phyloP scores from a whole-genome alignment of 2,329 filamentous ascomycete genomes.

The Epichloe baconii region DNA sequence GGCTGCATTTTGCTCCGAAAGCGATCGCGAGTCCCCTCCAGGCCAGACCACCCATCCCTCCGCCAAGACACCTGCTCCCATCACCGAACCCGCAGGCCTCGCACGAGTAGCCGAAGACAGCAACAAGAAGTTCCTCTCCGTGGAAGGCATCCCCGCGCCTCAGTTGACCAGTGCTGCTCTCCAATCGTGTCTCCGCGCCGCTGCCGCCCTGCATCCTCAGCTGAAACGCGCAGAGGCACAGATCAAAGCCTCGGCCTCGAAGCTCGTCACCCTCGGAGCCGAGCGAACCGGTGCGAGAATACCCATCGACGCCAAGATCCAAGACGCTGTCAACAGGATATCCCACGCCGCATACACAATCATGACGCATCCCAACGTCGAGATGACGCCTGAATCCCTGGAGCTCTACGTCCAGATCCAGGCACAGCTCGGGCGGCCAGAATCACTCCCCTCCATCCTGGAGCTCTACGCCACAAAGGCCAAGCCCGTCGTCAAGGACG shows the following conservation, averaged over 20 bases:
- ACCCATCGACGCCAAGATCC: constrained; percentile 22
- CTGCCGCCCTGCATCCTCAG: constrained; percentile 29
- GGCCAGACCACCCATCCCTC: not conserved
- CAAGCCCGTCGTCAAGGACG: constrained; percentile 46
- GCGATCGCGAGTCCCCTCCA: constrained; percentile 1
- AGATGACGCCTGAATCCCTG: constrained; percentile 64
- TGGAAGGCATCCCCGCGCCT: constrained; percentile 31
- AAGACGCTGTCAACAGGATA: constrained; percentile 36
- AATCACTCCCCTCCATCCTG: constrained; percentile 64
- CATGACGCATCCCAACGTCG: constrained; percentile 60
- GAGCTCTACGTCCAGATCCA: constrained; percentile 66
- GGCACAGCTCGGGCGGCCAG: constrained; percentile 55
- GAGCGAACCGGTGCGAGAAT: constrained; percentile 20
- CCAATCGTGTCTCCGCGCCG: constrained; percentile 30
- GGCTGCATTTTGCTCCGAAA: constrained; percentile 8
- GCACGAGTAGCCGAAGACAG: constrained; percentile 28
- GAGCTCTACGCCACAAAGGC: constrained; percentile 76
- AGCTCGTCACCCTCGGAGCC: constrained; percentile 34
- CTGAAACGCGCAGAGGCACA: constrained; percentile 25
- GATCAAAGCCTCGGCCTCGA: constrained; percentile 36
- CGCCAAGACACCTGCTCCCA: constrained; percentile 7
- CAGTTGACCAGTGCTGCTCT: constrained; percentile 30
- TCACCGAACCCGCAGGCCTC: constrained; percentile 27
- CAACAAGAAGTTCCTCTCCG: constrained; percentile 29
- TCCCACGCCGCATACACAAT: constrained; percentile 55